A percentile compares a stretch with the other conserved stretches of the same genome.
Evolutionary conservation across 257 asterid genomes (phyloP).

Genomic region (Plantago major): DNA sequence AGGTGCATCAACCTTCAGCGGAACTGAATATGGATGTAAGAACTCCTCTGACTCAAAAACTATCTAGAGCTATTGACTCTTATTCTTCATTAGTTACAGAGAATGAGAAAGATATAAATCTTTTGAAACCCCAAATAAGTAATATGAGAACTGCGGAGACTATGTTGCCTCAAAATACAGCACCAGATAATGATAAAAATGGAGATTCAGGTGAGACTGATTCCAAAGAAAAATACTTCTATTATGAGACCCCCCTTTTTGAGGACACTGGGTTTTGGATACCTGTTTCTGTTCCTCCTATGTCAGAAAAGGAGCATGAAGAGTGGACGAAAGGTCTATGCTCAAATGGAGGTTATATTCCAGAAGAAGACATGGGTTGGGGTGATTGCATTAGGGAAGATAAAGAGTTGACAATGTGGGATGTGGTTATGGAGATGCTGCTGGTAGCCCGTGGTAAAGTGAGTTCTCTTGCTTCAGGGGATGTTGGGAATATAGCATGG

Average conservation of each 20-base stretch:
- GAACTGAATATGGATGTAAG: constrained; percentile 26
- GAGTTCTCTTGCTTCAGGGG: constrained; percentile 63
- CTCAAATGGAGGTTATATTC: constrained; percentile 71
- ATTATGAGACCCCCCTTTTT: constrained; percentile 64
- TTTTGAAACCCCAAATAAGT: constrained; percentile 27
- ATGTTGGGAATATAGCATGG: constrained; percentile 58
- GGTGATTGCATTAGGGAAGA: constrained; percentile 49
- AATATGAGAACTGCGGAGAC: constrained; percentile 17
- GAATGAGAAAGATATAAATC: constrained; percentile 13
- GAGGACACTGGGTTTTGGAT: constrained; percentile 98
- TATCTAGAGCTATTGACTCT: constrained; percentile 15
- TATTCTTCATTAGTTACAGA: constrained; percentile 24
- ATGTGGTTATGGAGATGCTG: constrained; percentile 86
- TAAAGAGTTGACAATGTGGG: constrained; percentile 97
- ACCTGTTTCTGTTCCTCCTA: constrained; percentile 97
- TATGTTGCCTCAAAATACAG: constrained; percentile 21
- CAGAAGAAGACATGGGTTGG: constrained; percentile 68
- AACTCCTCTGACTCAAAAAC: constrained; percentile 17
- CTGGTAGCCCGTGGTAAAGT: constrained; percentile 92
- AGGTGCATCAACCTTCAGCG: constrained; percentile 11
- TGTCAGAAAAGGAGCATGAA: constrained; percentile 75
- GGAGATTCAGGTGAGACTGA: constrained; percentile 25
- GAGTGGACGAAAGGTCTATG: constrained; percentile 78
- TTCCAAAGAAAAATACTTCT: constrained; percentile 55
- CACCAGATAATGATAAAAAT: constrained; percentile 18